Conservation (phyloP, 768 basidiomycete species). For the Lactarius akahatsu region DNA sequence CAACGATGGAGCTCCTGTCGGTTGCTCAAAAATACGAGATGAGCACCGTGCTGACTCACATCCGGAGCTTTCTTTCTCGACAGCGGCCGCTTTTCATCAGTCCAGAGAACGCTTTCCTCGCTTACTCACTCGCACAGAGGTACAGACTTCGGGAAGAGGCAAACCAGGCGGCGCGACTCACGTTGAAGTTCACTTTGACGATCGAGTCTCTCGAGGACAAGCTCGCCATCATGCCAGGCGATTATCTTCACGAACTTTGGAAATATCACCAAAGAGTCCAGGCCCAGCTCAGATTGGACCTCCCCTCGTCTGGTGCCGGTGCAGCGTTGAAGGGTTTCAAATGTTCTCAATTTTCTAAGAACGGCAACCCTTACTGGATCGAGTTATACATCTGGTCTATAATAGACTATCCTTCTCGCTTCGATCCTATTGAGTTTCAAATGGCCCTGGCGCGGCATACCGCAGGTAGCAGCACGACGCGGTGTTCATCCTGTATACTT, state of each 20-base stretch:
- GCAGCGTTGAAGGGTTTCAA: background rate
- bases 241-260: slow-evolving; percentile 13
- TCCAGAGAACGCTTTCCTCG: slow-evolving; percentile 4
- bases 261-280: slow-evolving; percentile 5
- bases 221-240: background rate
- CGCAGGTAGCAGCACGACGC: background rate
- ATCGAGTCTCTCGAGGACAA: slow-evolving; percentile 3
- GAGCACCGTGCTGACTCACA: background rate
- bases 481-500: background rate
- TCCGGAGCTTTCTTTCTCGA: background rate
- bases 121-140: slow-evolving; percentile 3
- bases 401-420: background rate
- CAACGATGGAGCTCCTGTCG: background rate
- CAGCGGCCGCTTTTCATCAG: background rate
- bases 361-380: background rate
- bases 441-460: slow-evolving; percentile 1
- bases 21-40: background rate
- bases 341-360: background rate
- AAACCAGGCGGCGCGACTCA: background rate
- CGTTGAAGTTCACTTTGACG: background rate
- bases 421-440: slow-evolving; percentile 12
- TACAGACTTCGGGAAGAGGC: slow-evolving; percentile 8
- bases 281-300: background rate
- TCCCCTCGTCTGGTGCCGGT: background rate
- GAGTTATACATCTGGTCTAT: slow-evolving; percentile 1